Evolutionary conservation across 257 asterid species (phyloP).

Genomic region (Echium plantagineum): DNA sequence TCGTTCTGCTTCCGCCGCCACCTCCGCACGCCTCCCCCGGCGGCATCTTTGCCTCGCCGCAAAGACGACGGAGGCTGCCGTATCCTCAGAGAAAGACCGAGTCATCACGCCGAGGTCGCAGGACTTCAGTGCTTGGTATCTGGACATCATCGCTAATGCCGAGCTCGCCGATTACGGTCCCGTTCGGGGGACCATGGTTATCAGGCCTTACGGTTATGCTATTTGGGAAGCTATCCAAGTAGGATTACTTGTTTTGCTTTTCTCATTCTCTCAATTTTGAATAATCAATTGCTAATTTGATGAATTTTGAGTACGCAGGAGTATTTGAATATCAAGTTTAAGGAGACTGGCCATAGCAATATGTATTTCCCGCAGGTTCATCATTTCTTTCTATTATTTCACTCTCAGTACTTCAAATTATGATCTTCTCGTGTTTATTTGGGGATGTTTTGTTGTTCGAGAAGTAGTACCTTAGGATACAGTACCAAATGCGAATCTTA

Average conservation of each 20-base stretch:
- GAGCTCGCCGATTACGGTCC: constrained; percentile 98
- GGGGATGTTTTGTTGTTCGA: neutral
- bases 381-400: neutral
- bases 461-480: no score
- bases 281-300: constrained; percentile 1
- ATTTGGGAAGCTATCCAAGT: constrained; percentile 99
- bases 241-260: neutral
- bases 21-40: constrained; percentile 32
- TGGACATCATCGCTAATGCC: constrained; percentile 82
- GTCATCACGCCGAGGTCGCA: constrained; percentile 81
- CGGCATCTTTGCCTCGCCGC: constrained; percentile 19
- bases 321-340: constrained; percentile 81
- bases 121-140: constrained; percentile 97
- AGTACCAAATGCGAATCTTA: no score
- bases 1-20: neutral
- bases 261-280: neutral
- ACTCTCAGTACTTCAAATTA: neutral
- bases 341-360: constrained; percentile 98
- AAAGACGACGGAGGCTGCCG: no score
- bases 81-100: constrained; percentile 42
- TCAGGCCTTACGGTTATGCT: constrained; percentile 96
- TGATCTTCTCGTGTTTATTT: neutral
- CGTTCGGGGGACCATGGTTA: constrained; percentile 99
- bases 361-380: constrained; percentile 96
- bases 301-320: constrained; percentile 48